Evolutionary conservation across 1,284 basidiomycete species (phyloP).

Genomic region (Wolfiporia cocos): DNA sequence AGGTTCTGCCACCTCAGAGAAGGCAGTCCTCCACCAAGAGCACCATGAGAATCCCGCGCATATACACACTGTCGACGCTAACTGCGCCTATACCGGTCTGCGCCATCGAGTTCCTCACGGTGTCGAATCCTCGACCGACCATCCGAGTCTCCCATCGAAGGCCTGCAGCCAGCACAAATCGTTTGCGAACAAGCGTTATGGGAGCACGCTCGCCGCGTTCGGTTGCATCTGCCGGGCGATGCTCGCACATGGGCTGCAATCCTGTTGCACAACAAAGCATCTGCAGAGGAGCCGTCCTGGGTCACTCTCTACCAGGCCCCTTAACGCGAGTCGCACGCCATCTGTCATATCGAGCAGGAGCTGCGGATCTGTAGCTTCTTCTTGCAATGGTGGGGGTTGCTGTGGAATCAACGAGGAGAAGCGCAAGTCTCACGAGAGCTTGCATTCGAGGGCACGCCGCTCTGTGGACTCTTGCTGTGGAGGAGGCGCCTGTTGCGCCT

Average conservation of each 20-base stretch:
- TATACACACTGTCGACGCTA: not conserved
- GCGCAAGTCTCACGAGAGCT: not conserved
- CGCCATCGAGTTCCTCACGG: slow-evolving; percentile 14
- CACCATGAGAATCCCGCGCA: not conserved
- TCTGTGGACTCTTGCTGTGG: slow-evolving; percentile 7
- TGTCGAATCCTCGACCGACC: not conserved
- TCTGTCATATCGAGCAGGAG: slow-evolving; percentile 5
- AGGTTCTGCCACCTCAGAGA: too few relatives aligned
- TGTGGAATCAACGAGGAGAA: not conserved
- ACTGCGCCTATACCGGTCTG: slow-evolving; percentile 13
- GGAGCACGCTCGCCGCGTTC: slow-evolving; percentile 24
- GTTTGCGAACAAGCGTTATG: slow-evolving; percentile 23
- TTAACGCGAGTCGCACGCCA: not conserved
- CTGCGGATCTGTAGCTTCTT: slow-evolving; percentile 2
- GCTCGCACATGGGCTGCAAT: slow-evolving; percentile 22
- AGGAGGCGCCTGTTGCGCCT: not conserved
- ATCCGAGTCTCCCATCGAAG: slow-evolving; percentile 13
- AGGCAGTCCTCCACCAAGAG: not conserved
- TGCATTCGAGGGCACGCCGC: slow-evolving; percentile 1
- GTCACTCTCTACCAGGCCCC: not conserved
- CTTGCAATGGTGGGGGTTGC: slow-evolving; percentile 2
- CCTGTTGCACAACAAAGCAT: slow-evolving; percentile 18
- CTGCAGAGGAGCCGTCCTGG: slow-evolving; percentile 3
- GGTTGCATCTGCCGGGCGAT: slow-evolving; percentile 26
- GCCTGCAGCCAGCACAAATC: slow-evolving; percentile 25